Conservation (phyloP, 306 rosid species). For the Ormosia semicastrata region DNA sequence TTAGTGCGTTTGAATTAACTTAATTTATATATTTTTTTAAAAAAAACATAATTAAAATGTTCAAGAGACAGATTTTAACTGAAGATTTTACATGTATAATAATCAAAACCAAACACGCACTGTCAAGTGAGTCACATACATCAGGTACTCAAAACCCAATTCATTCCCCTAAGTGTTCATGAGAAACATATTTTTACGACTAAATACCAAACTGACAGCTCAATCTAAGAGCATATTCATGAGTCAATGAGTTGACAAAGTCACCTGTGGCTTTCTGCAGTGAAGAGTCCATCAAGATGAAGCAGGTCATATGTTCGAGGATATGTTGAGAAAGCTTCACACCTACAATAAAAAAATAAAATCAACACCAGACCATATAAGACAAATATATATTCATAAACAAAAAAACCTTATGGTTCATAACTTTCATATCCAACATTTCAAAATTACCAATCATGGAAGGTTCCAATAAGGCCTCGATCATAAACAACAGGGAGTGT, state of each 20-base stretch:
- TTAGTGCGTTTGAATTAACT: too few species aligned
- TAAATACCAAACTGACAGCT: not conserved
- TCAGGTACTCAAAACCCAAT: not conserved
- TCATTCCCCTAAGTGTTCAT: not conserved
- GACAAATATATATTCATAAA: not conserved
- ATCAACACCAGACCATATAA: constrained; percentile 17
- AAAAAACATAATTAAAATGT: not conserved
- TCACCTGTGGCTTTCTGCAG: constrained; percentile 96
- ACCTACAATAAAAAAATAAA: constrained; percentile 63
- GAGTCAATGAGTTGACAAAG: not conserved
- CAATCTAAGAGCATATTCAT: not conserved
- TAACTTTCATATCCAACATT: not conserved
- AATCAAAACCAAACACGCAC: not conserved
- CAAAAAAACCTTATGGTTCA: not conserved
- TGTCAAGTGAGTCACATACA: not conserved
- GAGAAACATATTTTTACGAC: not conserved
- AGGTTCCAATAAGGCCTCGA: constrained; percentile 93
- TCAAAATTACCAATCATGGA: constrained; percentile 79
- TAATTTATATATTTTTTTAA: too few species aligned
- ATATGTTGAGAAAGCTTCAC: constrained; percentile 97
- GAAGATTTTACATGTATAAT: not conserved
- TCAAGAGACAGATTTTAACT: not conserved
- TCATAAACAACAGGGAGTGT: constrained; percentile 83
- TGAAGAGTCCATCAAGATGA: constrained; percentile 86
- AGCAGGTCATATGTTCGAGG: constrained; percentile 97